Percentiles rank a stretch among this genome's conserved stretches.
phyloP scores from a whole-genome alignment of 768 basidiomycete species.

The Leccinum disarticulatum region DNA sequence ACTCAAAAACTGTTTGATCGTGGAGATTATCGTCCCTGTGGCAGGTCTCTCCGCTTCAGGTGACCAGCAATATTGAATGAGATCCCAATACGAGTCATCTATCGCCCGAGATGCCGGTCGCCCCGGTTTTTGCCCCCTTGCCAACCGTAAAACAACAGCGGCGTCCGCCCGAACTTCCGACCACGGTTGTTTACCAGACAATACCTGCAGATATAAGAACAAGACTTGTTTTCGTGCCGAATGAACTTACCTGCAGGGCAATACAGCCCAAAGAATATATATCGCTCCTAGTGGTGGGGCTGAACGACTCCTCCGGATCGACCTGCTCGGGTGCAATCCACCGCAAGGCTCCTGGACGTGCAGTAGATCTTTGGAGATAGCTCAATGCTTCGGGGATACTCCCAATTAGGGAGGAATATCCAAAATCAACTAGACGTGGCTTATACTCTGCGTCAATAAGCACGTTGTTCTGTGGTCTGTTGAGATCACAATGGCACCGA shows the following conservation, averaged over 20 bases:
- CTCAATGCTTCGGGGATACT: not conserved
- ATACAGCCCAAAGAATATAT: not conserved
- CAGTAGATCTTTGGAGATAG: not conserved
- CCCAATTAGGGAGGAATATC: not conserved
- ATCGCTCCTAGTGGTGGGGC: not conserved
- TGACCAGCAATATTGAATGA: not conserved
- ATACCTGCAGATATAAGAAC: not conserved
- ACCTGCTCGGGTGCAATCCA: not conserved
- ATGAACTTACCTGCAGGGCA: not conserved
- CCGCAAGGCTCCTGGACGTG: not conserved
- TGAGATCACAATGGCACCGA: not conserved
- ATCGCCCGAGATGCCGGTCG: not conserved
- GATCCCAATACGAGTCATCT: too few species aligned
- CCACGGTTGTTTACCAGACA: not conserved
- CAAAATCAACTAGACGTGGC: not conserved
- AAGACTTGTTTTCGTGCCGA: not conserved
- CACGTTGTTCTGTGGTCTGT: not conserved
- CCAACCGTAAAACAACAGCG: not conserved
- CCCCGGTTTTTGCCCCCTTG: not conserved
- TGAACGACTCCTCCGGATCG: not conserved
- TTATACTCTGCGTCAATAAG: not conserved
- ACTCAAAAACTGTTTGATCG: not conserved
- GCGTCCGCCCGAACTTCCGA: not conserved
- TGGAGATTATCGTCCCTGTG: not conserved
- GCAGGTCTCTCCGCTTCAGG: not conserved